Base-by-base conservation (phyloP, 2,329 filamentous ascomycete genomes). In the Pseudogymnoascus sp. region DNA sequence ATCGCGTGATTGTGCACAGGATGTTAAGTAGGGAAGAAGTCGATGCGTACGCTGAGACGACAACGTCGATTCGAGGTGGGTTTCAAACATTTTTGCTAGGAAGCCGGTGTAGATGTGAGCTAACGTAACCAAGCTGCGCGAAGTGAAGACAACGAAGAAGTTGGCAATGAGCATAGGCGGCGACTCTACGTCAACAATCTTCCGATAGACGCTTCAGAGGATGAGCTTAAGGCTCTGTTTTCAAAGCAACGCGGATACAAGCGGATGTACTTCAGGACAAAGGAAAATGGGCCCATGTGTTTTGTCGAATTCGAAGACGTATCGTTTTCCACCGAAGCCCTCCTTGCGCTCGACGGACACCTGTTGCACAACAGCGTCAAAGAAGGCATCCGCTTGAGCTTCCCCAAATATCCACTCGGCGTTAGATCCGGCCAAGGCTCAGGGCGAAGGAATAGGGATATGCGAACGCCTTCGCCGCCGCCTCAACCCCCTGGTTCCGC, bases 251-350 rank as follows among this genome's bases (percentile, higher is more conserved):
- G 92, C 57, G 94, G 94, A 3, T 99, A 97, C 78, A 97, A 96
- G 76, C 84, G 94, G 28, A 85, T 99, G 6, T 96, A 92, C 71
- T 96, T 97, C 79, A 85, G 93, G 35, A 95, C 92, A 60, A 97
- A 97, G 78, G 85, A 90, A 66, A 96, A 97, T 68, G 93, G 93
- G 0, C 93, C 93, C 1, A 97, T 97, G 92, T 97, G 94, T 72
- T 97, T 97, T 74, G 94, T 99, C 37, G 94, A 99, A 74, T 99
- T 97, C 68, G 93, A 97, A 70, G 92, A 97, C 69, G 82, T 96
- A 9, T 89, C 90, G 1, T 93, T 91, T 70, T 93, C 94, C 0
- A 97, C 93, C 41, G 96, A 94, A 74, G 88, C 92, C 1, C 81
- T 97, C 2, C 86, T 92, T 65, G 91, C 97, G 61, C 81, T 97